These are phyloP conservation scores for Bathelium albidoporum DNA, from an alignment of 495 filamentous ascomycete genomes.

Conservation along the genomic window DNA sequence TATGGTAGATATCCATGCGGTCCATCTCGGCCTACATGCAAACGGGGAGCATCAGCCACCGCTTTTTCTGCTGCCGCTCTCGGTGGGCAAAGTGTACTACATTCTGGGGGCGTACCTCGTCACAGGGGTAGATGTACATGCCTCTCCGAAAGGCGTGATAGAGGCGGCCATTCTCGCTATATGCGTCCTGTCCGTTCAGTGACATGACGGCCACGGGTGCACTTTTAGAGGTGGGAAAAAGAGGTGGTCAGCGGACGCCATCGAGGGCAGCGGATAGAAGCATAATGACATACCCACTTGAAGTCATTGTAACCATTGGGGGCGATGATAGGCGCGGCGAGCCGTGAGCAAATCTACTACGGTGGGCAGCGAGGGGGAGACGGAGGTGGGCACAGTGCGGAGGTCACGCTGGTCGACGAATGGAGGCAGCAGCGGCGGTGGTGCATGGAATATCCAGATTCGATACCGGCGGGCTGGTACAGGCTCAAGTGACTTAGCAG, in stretches of 20 bases:
- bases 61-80: background rate
- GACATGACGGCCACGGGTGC: slow-evolving; percentile 2
- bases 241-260: background rate
- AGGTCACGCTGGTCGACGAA: slow-evolving; percentile 4
- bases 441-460: slow-evolving; percentile 5
- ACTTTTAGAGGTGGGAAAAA: background rate
- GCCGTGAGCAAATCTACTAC: background rate
- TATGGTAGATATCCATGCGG: slow-evolving; percentile 35
- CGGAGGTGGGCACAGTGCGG: slow-evolving; percentile 2
- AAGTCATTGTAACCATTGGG: slow-evolving; percentile 31
- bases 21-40: slow-evolving; percentile 32
- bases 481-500: slow-evolving; percentile 3
- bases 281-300: slow-evolving; percentile 27
- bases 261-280: slow-evolving; percentile 6
- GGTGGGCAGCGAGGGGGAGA: background rate
- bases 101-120: slow-evolving; percentile 39
- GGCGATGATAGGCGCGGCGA: slow-evolving; percentile 2
- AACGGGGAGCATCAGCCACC: slow-evolving; percentile 9
- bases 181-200: slow-evolving; percentile 14
- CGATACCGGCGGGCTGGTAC: slow-evolving; percentile 3
- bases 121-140: slow-evolving; percentile 52
- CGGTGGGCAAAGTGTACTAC: background rate
- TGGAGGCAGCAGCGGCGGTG: slow-evolving; percentile 1
- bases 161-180: slow-evolving; percentile 45
- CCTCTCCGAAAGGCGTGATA: slow-evolving; percentile 48